These are phyloP conservation scores for Trichocladium uniseriatum DNA, from an alignment of 495 filamentous ascomycete genomes.

Conservation along the genomic window DNA sequence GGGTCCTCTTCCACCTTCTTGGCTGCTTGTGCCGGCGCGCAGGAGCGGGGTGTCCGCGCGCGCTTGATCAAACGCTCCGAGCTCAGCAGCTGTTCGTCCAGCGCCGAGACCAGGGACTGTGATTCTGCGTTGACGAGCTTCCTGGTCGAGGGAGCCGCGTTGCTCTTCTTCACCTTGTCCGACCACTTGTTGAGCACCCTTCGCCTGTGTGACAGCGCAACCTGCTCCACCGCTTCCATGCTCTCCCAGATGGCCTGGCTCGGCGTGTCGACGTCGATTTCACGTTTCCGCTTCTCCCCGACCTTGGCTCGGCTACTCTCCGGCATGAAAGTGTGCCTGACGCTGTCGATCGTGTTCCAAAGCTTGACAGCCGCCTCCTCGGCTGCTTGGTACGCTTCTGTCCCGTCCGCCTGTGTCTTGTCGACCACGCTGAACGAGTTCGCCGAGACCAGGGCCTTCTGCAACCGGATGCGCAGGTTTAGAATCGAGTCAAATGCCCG, in stretches of 20 bases:
- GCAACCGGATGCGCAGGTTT: slow-evolving; percentile 78
- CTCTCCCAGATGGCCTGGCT: slow-evolving; percentile 60
- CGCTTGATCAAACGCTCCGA: slow-evolving; percentile 56
- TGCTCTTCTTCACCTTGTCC: slow-evolving; percentile 38
- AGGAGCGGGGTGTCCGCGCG: slow-evolving; percentile 59
- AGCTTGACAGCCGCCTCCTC: slow-evolving; percentile 82
- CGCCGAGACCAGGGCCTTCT: slow-evolving; percentile 74
- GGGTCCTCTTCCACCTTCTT: slow-evolving; percentile 42
- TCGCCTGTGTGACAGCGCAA: slow-evolving; percentile 40
- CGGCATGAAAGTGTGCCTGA: slow-evolving; percentile 49
- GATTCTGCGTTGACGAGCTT: slow-evolving; percentile 42
- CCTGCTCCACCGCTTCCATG: slow-evolving; percentile 56
- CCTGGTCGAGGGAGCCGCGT: slow-evolving; percentile 38
- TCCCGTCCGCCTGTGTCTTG: slow-evolving; percentile 19
- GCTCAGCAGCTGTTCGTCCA: slow-evolving; percentile 66
- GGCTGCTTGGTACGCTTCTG: slow-evolving; percentile 57
- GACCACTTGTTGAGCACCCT: slow-evolving; percentile 63
- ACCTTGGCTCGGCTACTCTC: slow-evolving; percentile 25
- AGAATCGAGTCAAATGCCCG: slow-evolving; percentile 78
- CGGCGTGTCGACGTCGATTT: slow-evolving; percentile 41
- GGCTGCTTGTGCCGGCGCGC: slow-evolving; percentile 57
- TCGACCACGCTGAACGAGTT: slow-evolving; percentile 60
- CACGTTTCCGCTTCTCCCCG: slow-evolving; percentile 50
- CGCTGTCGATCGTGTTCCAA: slow-evolving; percentile 71
- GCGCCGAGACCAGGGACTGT: slow-evolving; percentile 58